Conservation (phyloP, 2,329 filamentous ascomycete genomes). For the Penicillium freii region DNA sequence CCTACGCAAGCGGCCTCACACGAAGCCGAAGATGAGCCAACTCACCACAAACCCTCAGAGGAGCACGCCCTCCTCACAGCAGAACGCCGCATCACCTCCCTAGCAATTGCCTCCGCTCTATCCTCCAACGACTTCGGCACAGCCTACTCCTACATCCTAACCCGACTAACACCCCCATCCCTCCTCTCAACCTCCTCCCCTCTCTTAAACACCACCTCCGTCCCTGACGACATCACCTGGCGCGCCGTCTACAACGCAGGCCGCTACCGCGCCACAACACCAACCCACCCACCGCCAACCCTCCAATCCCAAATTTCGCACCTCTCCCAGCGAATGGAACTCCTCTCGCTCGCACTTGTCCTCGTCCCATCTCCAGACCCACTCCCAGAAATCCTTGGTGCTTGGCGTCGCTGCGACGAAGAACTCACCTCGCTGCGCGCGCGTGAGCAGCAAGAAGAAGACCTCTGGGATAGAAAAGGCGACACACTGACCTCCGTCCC, state of each 20-base stretch:
- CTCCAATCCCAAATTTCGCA: slow-evolving; percentile 50
- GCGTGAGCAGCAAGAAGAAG: slow-evolving; percentile 56
- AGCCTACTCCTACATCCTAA: slow-evolving; percentile 65
- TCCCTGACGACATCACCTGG: slow-evolving; percentile 61
- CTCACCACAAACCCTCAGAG: slow-evolving; percentile 13
- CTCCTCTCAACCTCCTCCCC: slow-evolving; percentile 32
- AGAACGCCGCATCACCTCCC: slow-evolving; percentile 47
- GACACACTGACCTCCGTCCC: slow-evolving; percentile 44
- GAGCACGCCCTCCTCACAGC: slow-evolving; percentile 38
- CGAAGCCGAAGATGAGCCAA: slow-evolving; percentile 16
- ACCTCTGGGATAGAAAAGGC: slow-evolving; percentile 57
- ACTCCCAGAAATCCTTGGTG: slow-evolving; percentile 60
- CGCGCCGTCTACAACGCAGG: slow-evolving; percentile 63
- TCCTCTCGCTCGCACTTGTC: slow-evolving; percentile 61
- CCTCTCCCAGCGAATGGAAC: slow-evolving; percentile 63
- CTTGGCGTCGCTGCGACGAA: slow-evolving; percentile 63
- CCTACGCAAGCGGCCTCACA: slow-evolving; percentile 25
- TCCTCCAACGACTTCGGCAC: slow-evolving; percentile 54
- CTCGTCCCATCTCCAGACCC: slow-evolving; percentile 56
- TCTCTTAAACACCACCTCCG: slow-evolving; percentile 25
- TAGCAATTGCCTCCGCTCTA: slow-evolving; percentile 48
- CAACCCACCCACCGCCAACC: slow-evolving; percentile 28
- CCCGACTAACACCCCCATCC: slow-evolving; percentile 49
- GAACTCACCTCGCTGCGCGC: slow-evolving; percentile 56
- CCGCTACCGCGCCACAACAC: slow-evolving; percentile 47